Conservation (phyloP, 78 protist genomes). For the Monosiga brevicollis region DNA sequence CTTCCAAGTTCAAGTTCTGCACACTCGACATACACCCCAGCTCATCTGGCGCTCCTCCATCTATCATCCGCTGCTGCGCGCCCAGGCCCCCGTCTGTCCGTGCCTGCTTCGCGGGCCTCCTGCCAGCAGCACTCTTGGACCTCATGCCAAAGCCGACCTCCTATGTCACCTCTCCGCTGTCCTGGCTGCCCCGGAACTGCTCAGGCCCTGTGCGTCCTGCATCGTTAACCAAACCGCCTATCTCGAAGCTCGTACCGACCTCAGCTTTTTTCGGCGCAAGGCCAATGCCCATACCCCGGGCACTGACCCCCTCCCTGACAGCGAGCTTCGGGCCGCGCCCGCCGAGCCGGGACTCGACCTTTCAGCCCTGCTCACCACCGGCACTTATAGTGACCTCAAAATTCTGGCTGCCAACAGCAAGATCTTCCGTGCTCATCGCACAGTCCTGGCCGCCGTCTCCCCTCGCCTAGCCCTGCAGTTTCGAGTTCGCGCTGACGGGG, state of each 20-base stretch:
- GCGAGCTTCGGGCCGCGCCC: not conserved
- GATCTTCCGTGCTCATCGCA: not conserved
- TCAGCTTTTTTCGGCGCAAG: not conserved
- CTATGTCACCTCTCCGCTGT: not conserved
- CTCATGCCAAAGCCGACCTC: not conserved
- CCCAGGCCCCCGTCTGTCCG: no score
- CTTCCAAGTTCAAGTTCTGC: no score
- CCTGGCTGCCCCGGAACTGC: not conserved
- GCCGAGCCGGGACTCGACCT: not conserved
- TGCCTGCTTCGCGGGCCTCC: no score
- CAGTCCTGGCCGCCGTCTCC: not conserved
- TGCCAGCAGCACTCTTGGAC: no score
- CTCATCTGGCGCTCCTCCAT: no score
- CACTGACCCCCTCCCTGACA: not conserved
- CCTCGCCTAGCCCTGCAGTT: not conserved
- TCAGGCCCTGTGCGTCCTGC: not conserved
- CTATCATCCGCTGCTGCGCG: no score
- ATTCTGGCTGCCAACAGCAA: not conserved
- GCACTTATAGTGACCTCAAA: not conserved
- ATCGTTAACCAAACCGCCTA: not conserved
- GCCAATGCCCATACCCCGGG: not conserved
- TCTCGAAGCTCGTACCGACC: not conserved
- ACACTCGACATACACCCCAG: no score
- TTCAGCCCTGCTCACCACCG: not conserved
- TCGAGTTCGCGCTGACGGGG: not conserved